A percentile compares a stretch with the other conserved stretches of the same genome.
Evolutionary conservation across 1,284 basidiomycete species (phyloP).

Genomic region (Xerocomus alliaceus): DNA sequence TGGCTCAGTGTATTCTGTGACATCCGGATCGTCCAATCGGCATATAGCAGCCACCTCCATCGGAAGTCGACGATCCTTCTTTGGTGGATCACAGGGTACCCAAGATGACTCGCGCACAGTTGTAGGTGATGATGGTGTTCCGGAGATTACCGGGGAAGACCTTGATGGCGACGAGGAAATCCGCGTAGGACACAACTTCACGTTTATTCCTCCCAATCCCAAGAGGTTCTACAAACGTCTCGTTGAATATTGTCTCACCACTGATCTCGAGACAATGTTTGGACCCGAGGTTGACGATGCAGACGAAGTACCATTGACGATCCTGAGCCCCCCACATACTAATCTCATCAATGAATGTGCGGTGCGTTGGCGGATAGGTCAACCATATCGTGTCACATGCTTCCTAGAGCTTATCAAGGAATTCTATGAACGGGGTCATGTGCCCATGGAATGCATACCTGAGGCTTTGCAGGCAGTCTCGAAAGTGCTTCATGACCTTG

Average conservation of each 20-base stretch:
- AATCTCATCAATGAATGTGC: constrained; percentile 90
- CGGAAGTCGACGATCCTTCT: constrained; percentile 68
- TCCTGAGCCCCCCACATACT: constrained; percentile 83
- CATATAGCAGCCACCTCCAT: constrained; percentile 56
- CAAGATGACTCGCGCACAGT: constrained; percentile 6
- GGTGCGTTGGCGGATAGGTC: constrained; percentile 86
- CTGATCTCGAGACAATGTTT: constrained; percentile 90
- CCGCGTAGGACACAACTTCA: constrained; percentile 75
- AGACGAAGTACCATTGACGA: constrained; percentile 94
- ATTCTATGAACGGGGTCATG: constrained; percentile 88
- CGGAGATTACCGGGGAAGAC: constrained; percentile 51
- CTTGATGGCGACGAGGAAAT: constrained; percentile 71
- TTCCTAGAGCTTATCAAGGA: constrained; percentile 89
- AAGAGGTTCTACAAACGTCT: constrained; percentile 85
- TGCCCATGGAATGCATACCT: constrained; percentile 92
- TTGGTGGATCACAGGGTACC: constrained; percentile 33
- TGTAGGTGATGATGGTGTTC: constrained; percentile 39
- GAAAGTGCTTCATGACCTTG: constrained; percentile 73
- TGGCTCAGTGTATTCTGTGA: constrained; percentile 57
- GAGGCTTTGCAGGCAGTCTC: constrained; percentile 83
- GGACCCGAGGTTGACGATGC: constrained; percentile 88
- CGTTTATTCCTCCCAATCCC: constrained; percentile 91
- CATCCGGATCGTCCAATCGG: constrained; percentile 49
- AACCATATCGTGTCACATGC: constrained; percentile 78
- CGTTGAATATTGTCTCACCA: constrained; percentile 82